phyloP scores from a whole-genome alignment of 306 rosid genomes.

The Vicia faba region DNA sequence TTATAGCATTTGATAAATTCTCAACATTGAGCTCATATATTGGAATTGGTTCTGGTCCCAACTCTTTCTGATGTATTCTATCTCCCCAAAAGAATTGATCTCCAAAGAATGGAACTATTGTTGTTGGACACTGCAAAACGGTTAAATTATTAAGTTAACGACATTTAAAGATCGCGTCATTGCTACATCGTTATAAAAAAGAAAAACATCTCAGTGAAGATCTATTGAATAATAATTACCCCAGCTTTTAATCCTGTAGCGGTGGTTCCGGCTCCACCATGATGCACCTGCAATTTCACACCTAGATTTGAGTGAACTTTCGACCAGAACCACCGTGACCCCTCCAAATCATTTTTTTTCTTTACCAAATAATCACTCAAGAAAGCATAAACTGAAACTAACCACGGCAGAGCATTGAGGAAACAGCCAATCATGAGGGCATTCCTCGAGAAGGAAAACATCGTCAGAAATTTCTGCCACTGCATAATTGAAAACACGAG shows the following conservation, averaged over 20 bases:
- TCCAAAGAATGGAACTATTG: conserved; percentile 95
- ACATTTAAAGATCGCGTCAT: too few species aligned
- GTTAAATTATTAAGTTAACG: too few species aligned
- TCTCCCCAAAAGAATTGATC: conserved; percentile 99
- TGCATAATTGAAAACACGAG: conserved; percentile 46
- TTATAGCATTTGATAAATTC: conserved; percentile 72
- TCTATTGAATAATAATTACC: conserved; percentile 64
- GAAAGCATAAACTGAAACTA: conserved; percentile 41
- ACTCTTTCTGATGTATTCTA: conserved; percentile 67
- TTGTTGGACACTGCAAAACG: conserved; percentile 79
- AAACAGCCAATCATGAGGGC: conserved; percentile 98
- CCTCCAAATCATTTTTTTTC: conserved; percentile 2
- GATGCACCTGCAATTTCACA: conserved; percentile 78
- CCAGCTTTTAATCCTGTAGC: conserved; percentile 94
- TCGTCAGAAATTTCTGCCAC: conserved; percentile 68
- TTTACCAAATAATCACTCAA: conserved; percentile 6
- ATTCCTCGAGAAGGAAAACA: conserved; percentile 82
- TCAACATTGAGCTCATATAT: conserved; percentile 66
- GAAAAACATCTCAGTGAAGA: conserved; percentile 19
- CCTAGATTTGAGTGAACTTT: not conserved
- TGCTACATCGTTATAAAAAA: not conserved
- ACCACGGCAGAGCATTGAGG: conserved; percentile 98
- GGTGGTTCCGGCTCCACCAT: conserved; percentile 98
- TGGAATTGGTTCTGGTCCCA: conserved; percentile 87
- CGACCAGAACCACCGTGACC: not conserved